Percentiles rank a stretch among this genome's conserved stretches.
Conservation (phyloP, 2,329 filamentous ascomycete genomes). For the Cercospora janseana region DNA sequence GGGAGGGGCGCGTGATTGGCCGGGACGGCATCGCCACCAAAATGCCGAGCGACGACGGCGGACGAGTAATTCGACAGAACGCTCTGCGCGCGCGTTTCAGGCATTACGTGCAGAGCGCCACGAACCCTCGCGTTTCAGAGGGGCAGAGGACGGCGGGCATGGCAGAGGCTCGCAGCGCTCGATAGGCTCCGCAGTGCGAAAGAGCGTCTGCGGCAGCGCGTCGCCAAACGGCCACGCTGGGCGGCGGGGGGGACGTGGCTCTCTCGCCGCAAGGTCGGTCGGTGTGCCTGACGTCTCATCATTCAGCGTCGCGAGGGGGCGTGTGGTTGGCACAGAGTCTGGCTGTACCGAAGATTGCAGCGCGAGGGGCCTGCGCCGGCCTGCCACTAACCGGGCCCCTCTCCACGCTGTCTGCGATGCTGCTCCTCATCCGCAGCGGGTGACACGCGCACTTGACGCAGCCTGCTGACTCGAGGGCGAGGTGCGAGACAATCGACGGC, state of each 20-base stretch:
- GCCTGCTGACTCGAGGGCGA: too few relatives aligned
- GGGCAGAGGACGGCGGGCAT: conserved; percentile 14
- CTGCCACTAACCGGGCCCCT: conserved; percentile 17
- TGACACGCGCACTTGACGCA: conserved; percentile 15
- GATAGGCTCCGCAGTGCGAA: conserved; percentile 12
- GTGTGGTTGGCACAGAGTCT: conserved; percentile 19
- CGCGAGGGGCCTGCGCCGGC: conserved; percentile 17
- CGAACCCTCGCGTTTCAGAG: conserved; percentile 10
- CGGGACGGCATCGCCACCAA: conserved; percentile 14
- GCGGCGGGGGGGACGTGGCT: conserved; percentile 10
- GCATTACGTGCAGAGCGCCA: conserved; percentile 16
- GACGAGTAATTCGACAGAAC: conserved; percentile 7
- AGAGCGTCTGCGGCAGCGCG: conserved; percentile 7
- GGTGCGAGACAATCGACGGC: too few relatives aligned
- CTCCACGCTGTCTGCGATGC: conserved; percentile 16
- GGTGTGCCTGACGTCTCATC: conserved; percentile 6
- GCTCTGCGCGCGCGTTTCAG: conserved; percentile 17
- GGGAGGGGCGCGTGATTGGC: conserved; percentile 16
- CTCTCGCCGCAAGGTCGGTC: conserved; percentile 1
- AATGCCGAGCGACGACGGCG: conserved; percentile 1
- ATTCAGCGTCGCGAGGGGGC: conserved; percentile 11
- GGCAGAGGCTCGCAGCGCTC: conserved; percentile 23
- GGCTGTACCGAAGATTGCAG: conserved; percentile 13
- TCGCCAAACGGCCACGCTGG: conserved; percentile 15
- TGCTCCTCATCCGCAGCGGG: conserved; percentile 11